Percentiles rank a stretch among this genome's conserved stretches.
phyloP scores from a whole-genome alignment of 192 early-diverging fungal genomes.

The Jimgerdemannia flammicorona region DNA sequence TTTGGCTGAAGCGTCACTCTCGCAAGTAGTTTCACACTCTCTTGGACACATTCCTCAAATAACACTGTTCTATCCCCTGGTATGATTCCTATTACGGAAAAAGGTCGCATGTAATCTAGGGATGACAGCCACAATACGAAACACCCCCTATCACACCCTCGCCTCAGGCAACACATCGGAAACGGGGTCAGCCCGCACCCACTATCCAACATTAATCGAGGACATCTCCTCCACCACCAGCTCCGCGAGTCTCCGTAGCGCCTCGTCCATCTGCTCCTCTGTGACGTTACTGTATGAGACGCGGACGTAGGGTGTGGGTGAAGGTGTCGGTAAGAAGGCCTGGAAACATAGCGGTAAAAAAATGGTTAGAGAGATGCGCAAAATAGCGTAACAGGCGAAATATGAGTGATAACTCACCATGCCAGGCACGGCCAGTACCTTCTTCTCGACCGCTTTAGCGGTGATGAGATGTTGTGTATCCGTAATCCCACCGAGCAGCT shows the following conservation, averaged over 20 bases:
- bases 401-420: conserved; percentile 4
- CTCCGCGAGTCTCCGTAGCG: conserved; percentile 53
- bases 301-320: conserved; percentile 55
- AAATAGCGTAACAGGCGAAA: background rate
- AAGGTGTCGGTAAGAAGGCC: conserved; percentile 37
- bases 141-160: no score
- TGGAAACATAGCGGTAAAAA: conserved; percentile 19
- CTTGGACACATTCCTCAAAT: no score
- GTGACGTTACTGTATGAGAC: conserved; percentile 69
- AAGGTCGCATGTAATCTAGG: no score
- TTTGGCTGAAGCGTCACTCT: no score
- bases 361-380: background rate
- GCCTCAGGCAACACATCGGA: no score
- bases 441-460: conserved; percentile 58
- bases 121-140: no score
- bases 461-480: conserved; percentile 57
- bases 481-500: conserved; percentile 39
- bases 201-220: background rate
- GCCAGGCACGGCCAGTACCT: conserved; percentile 75
- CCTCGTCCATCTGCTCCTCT: conserved; percentile 57
- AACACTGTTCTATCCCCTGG: no score
- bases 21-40: no score
- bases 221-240: conserved; percentile 40
- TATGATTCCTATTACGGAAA: no score
- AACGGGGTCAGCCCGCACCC: no score